Evolutionary conservation across 2,329 filamentous ascomycete genomes (phyloP).

Genomic region (Monosporascus cannonballus): DNA sequence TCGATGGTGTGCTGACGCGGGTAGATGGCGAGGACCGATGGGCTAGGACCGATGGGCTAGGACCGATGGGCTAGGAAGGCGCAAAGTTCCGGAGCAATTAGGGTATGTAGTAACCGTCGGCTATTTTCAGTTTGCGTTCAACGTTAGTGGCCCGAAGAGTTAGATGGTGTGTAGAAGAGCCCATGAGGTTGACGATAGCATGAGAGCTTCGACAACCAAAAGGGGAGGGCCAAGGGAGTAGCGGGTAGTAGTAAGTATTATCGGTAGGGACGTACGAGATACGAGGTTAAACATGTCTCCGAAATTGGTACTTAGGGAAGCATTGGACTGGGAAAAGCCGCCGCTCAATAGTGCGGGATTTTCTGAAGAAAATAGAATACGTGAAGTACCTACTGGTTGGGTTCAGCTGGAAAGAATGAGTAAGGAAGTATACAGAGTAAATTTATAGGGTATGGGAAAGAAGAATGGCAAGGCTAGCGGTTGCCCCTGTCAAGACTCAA

Average conservation of each 20-base stretch:
- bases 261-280: not conserved
- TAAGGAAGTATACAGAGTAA: not conserved
- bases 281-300: not conserved
- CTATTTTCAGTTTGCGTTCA: not conserved
- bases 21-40: not conserved
- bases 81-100: not conserved
- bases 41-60: not conserved
- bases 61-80: not conserved
- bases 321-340: not conserved
- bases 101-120: not conserved
- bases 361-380: too few species aligned
- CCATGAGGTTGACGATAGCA: too few species aligned
- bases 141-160: not conserved
- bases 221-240: too few species aligned
- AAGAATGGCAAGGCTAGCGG: not conserved
- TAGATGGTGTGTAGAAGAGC: too few species aligned
- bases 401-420: too few species aligned
- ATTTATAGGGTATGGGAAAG: not conserved
- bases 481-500: too few species aligned
- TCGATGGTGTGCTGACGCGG: not conserved
- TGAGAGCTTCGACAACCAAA: too few species aligned
- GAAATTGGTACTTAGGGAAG: not conserved
- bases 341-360: too few species aligned
- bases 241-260: not conserved
- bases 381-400: too few species aligned